Conservation (phyloP, 257 asterid species). For the Jacaranda mimosifolia region DNA sequence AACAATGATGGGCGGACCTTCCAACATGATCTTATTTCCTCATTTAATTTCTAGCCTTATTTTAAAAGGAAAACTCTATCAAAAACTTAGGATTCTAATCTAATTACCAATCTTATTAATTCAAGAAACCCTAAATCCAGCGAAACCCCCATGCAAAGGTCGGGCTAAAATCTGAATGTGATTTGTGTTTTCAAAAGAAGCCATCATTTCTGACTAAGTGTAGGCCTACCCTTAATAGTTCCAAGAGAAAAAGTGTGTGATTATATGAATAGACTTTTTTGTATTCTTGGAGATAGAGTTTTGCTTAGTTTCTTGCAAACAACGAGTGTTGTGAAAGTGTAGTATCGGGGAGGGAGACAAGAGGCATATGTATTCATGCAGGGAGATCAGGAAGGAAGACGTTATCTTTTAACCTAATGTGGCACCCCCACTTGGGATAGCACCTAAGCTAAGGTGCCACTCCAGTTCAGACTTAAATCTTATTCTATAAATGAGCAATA, state of each 20-base stretch:
- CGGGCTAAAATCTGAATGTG: no score
- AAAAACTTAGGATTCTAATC: slow-evolving; percentile 54
- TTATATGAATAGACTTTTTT: slow-evolving; percentile 29
- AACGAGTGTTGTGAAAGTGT: slow-evolving; percentile 25
- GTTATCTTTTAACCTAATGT: slow-evolving; percentile 6
- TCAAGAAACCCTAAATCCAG: slow-evolving; percentile 21
- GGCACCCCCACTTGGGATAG: no score
- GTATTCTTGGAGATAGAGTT: slow-evolving; percentile 63
- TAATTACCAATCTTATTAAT: slow-evolving; percentile 22
- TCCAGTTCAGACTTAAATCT: no score
- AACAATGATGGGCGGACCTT: slow-evolving; percentile 20
- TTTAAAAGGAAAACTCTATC: slow-evolving; percentile 30
- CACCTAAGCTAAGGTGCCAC: no score
- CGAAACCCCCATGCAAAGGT: slow-evolving; percentile 19
- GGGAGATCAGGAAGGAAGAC: slow-evolving; percentile 6
- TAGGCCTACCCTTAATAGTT: slow-evolving; percentile 33
- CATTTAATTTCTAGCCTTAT: slow-evolving; percentile 8
- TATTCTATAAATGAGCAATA: no score
- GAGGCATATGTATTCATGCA: slow-evolving; percentile 29
- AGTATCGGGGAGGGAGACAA: slow-evolving; percentile 42
- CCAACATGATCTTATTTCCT: not conserved
- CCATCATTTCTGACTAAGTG: slow-evolving; percentile 35
- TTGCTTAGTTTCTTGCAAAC: slow-evolving; percentile 44
- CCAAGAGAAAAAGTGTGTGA: slow-evolving; percentile 43
- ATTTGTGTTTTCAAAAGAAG: slow-evolving; percentile 44